Conservation (phyloP, 1,284 basidiomycete species). For the Boletus sp. region DNA sequence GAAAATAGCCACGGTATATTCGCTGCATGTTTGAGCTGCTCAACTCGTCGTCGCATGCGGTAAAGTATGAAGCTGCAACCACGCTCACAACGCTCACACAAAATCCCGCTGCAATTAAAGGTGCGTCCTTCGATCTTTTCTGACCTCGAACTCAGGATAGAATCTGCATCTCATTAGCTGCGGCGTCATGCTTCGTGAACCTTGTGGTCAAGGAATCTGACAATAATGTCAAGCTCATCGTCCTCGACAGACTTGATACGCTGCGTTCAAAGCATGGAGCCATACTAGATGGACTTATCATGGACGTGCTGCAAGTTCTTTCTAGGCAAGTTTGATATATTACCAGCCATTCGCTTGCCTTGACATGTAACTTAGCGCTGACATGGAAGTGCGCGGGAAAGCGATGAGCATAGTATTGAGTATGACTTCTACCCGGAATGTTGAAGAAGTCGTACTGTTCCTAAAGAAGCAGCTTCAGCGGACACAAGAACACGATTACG, state of each 20-base stretch:
- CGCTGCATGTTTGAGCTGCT: slow-evolving; percentile 94
- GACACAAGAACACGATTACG: slow-evolving; percentile 83
- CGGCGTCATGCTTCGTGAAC: slow-evolving; percentile 86
- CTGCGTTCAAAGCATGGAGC: slow-evolving; percentile 88
- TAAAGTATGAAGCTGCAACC: slow-evolving; percentile 97
- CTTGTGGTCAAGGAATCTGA: slow-evolving; percentile 94
- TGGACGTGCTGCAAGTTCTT: slow-evolving; percentile 93
- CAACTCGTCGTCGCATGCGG: slow-evolving; percentile 86
- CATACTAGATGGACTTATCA: slow-evolving; percentile 88
- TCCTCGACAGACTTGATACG: slow-evolving; percentile 86
- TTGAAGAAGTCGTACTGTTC: slow-evolving; percentile 96
- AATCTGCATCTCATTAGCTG: slow-evolving; percentile 50
- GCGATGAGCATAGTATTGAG: slow-evolving; percentile 88
- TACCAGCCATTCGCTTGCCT: background rate
- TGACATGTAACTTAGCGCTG: slow-evolving; percentile 53
- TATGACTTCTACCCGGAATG: slow-evolving; percentile 93
- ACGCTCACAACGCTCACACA: slow-evolving; percentile 94
- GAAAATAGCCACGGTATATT: slow-evolving; percentile 80
- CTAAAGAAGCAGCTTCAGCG: slow-evolving; percentile 97
- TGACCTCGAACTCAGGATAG: background rate
- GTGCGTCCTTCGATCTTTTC: slow-evolving; percentile 38
- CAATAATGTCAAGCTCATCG: slow-evolving; percentile 99
- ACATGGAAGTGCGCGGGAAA: slow-evolving; percentile 96
- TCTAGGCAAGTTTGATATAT: slow-evolving; percentile 51
- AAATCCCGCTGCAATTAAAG: slow-evolving; percentile 94